These are phyloP conservation scores for Argentina anserina DNA, from an alignment of 306 rosid genomes.

Conservation along the genomic window DNA sequence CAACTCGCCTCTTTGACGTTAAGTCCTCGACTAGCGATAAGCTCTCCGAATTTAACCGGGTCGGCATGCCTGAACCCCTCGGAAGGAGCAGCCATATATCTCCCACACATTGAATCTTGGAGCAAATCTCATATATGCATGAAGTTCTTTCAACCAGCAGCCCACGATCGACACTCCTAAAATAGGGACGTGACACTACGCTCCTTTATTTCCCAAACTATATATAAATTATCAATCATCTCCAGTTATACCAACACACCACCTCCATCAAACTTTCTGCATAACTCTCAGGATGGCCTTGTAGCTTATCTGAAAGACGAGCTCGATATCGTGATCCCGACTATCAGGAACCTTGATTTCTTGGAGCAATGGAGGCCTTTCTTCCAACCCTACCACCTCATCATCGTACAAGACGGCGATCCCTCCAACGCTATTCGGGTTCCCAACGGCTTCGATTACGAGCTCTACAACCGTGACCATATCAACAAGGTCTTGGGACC, in stretches of 20 bases:
- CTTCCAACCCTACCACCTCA: conserved; percentile 24
- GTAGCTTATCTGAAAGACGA: conserved; percentile 15
- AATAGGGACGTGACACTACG: too few species aligned
- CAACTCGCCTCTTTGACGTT: too few species aligned
- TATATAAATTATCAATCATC: not conserved
- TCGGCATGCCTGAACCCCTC: too few species aligned
- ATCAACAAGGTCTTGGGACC: conserved; percentile 43
- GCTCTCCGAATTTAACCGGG: too few species aligned
- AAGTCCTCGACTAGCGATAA: too few species aligned
- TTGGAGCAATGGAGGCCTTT: conserved; percentile 29
- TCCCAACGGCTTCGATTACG: conserved; percentile 43
- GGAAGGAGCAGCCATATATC: too few species aligned
- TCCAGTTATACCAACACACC: not conserved
- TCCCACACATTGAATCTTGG: too few species aligned
- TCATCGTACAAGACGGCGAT: conserved; percentile 26
- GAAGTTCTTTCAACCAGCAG: too few species aligned
- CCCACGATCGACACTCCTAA: too few species aligned
- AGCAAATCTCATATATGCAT: too few species aligned
- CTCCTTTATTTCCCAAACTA: not conserved
- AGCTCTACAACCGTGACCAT: conserved; percentile 40
- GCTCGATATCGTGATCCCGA: conserved; percentile 27
- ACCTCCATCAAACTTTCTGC: not conserved
- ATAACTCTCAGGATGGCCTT: not conserved
- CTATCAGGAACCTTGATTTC: conserved; percentile 27
- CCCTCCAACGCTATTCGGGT: conserved; percentile 23